Evolutionary conservation across 352 stramenopile species (phyloP).

Genomic region (Globisporangium parvum): DNA sequence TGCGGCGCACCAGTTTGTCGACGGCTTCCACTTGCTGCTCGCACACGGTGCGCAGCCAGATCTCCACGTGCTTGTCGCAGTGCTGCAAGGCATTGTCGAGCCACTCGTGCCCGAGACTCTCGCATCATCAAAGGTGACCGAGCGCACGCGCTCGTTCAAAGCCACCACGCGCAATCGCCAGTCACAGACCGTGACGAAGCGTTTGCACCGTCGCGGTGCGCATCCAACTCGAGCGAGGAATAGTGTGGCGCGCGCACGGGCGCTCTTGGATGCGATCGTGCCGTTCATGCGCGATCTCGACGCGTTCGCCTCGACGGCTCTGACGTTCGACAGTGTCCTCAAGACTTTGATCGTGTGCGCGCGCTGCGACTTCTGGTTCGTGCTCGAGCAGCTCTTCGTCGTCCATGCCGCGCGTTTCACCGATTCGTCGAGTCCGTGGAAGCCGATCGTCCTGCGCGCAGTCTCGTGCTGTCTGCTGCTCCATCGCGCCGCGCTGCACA

Average conservation of each 20-base stretch:
- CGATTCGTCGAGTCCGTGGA: conserved; percentile 36
- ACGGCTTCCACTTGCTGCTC: conserved; percentile 35
- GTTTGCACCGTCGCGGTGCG: background rate
- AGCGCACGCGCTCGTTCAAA: too few species aligned
- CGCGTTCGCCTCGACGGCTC: conserved; percentile 30
- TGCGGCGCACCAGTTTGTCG: conserved; percentile 29
- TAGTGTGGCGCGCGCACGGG: conserved; percentile 7
- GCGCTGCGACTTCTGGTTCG: conserved; percentile 40
- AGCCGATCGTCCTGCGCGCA: conserved; percentile 36
- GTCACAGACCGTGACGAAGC: background rate
- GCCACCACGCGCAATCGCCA: too few species aligned
- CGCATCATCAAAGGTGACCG: background rate
- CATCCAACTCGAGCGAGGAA: background rate
- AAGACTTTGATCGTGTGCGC: conserved; percentile 43
- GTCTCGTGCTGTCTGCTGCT: conserved; percentile 36
- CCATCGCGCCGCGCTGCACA: conserved; percentile 40
- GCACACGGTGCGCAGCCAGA: conserved; percentile 26
- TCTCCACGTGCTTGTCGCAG: conserved; percentile 23
- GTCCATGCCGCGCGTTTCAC: conserved; percentile 26
- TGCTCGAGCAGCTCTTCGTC: conserved; percentile 37
- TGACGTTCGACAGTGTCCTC: conserved; percentile 36
- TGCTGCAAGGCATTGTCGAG: conserved; percentile 24
- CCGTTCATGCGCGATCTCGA: conserved; percentile 21
- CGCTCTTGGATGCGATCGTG: conserved; percentile 26
- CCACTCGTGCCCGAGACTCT: background rate